Conservation (phyloP, 495 filamentous ascomycete species). For the Podospora bellae-mahoneyi region DNA sequence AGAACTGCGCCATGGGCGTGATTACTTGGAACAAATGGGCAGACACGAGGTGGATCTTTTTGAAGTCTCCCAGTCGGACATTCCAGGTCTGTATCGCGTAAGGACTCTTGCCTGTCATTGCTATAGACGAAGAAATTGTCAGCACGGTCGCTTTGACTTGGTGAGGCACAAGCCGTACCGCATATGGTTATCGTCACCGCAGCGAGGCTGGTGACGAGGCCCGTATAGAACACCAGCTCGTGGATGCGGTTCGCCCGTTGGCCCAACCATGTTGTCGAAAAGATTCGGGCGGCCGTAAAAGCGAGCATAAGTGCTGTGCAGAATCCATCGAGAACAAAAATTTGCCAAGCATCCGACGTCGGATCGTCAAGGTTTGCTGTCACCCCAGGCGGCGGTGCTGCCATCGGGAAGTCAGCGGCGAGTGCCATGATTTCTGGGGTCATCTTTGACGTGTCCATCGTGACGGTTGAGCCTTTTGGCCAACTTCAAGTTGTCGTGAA, state of each 20-base stretch:
- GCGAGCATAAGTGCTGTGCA: not conserved
- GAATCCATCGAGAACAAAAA: not conserved
- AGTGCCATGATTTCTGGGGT: not conserved
- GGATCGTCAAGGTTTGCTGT: not conserved
- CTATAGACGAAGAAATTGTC: not conserved
- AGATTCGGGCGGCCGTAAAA: not conserved
- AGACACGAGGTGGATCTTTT: not conserved
- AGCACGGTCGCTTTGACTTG: not conserved
- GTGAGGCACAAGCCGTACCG: not conserved
- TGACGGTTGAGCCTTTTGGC: not conserved
- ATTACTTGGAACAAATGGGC: not conserved
- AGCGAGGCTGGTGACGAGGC: not conserved
- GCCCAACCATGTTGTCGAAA: not conserved
- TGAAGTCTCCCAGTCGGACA: not conserved
- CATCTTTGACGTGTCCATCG: conserved; percentile 2
- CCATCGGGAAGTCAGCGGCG: not conserved
- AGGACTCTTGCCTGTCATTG: not conserved
- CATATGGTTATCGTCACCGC: not conserved
- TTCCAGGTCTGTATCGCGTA: not conserved
- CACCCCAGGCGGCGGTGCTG: not conserved
- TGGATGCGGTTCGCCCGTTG: not conserved
- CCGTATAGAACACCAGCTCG: not conserved
- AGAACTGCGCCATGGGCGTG: not conserved
- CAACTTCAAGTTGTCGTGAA: not conserved
- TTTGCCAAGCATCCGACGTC: not conserved